Conservation (phyloP, 495 filamentous ascomycete genomes). For the Talaromyces ruber region DNA sequence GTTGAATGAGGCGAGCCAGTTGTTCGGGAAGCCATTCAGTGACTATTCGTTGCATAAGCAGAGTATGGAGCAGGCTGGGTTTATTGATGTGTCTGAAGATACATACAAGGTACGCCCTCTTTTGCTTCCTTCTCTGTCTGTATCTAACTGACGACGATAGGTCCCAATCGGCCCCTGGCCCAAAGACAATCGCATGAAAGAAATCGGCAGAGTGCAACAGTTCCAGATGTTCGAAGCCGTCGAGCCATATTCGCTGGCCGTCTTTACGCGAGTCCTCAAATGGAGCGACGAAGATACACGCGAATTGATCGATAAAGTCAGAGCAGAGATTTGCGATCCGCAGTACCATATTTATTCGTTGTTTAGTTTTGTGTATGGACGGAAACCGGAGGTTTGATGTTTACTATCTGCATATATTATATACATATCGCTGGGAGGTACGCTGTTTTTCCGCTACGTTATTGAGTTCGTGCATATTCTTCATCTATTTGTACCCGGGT, state of each 20-base stretch:
- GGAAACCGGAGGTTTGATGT: slow-evolving; percentile 16
- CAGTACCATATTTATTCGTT: slow-evolving; percentile 37
- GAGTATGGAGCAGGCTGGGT: slow-evolving; percentile 44
- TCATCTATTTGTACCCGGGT: not conserved
- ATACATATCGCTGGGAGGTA: not conserved
- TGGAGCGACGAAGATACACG: slow-evolving; percentile 45
- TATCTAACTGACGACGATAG: slow-evolving; percentile 11
- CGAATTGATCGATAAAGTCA: slow-evolving; percentile 41
- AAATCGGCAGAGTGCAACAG: slow-evolving; percentile 37
- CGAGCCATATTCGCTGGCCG: slow-evolving; percentile 37
- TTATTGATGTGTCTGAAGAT: slow-evolving; percentile 42
- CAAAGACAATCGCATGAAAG: slow-evolving; percentile 42
- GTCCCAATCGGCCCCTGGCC: slow-evolving; percentile 44
- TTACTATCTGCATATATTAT: not conserved
- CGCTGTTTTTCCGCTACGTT: not conserved
- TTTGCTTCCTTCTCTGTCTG: not conserved
- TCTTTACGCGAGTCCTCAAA: slow-evolving; percentile 48
- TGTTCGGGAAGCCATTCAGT: slow-evolving; percentile 31
- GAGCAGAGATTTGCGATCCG: slow-evolving; percentile 42
- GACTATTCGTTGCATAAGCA: slow-evolving; percentile 30
- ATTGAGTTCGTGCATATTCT: not conserved
- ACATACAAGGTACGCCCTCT: slow-evolving; percentile 27
- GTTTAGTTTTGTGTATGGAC: slow-evolving; percentile 30
- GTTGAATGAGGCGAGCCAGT: slow-evolving; percentile 24
- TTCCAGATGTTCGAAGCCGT: slow-evolving; percentile 41